Evolutionary conservation across 352 stramenopile species (phyloP), one percentile per base, ranked within the genome.

Genomic region (Globisporangium cystogenes): DNA sequence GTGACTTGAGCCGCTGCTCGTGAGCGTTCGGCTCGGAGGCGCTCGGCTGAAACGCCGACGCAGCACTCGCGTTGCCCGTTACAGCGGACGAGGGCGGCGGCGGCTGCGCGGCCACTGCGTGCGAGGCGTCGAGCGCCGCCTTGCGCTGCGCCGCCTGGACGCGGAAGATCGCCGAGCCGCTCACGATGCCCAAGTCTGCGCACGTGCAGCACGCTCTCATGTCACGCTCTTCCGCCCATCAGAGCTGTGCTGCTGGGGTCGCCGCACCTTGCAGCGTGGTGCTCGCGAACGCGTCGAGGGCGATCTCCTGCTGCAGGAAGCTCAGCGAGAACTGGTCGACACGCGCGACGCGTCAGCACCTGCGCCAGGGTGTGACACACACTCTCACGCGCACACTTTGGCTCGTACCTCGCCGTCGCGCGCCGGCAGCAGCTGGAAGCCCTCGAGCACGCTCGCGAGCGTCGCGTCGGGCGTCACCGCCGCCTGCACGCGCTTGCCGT

Each of bases 151-250:
- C 18, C 29, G 23, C 35, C 45, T 85, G 74, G 55, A 93, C 68
- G 7, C 82, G 85, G 54, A 95, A 95, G 59, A 95, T 93, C 20
- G 76, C 85, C 33, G 85, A 95, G 7, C 85, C 85, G 51, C 73
- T 89, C 48, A 88, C 27, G 41, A 95, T 80, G 0, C 85, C 85
- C 23, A 95, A 48, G 6, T 93, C 80, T 90, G 43, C 27, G n/a
- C 42, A 46, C 26, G 10, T 15, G 23, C 20, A 29, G 20, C 6
- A 27, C 16, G n/a, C 41, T 6, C 11, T 4, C 40, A 11, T 23
- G 8, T 39, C 20, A 40, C 43, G 18, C 3, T 3, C 23, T n/a
- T n/a, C n/a, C n/a, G n/a, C n/a, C n/a, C n/a, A n/a, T n/a, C n/a
- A n/a, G n/a, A n/a, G n/a, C n/a, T n/a, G n/a, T n/a, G n/a, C n/a